Conservation (phyloP, 352 stramenopile species). For the Pythium phragmitis region DNA sequence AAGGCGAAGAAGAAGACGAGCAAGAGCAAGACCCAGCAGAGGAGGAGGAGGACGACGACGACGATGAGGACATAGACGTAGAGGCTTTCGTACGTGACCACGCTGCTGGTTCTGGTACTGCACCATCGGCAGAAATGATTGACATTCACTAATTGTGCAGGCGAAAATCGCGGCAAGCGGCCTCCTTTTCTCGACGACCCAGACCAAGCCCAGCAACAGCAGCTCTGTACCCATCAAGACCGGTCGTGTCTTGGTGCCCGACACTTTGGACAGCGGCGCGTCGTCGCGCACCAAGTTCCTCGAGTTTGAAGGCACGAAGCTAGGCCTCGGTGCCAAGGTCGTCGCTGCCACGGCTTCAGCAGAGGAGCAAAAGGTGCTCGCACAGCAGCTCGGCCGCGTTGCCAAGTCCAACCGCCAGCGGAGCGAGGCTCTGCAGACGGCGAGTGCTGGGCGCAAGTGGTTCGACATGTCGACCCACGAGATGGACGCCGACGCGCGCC, state of each 20-base stretch:
- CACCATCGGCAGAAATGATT: neutral
- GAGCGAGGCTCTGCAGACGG: slow-evolving; percentile 45
- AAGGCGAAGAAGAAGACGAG: slow-evolving; percentile 37
- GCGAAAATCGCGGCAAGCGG: slow-evolving; percentile 28
- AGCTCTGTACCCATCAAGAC: neutral
- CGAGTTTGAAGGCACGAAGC: slow-evolving; percentile 42
- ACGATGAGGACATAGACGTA: slow-evolving; percentile 43
- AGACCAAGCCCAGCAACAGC: neutral
- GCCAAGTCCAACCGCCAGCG: slow-evolving; percentile 54
- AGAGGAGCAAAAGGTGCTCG: slow-evolving; percentile 54
- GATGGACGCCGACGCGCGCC: slow-evolving; percentile 84
- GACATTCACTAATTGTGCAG: slow-evolving; percentile 9
- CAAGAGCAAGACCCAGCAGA: slow-evolving; percentile 2
- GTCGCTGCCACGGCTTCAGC: slow-evolving; percentile 36
- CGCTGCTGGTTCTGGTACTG: neutral
- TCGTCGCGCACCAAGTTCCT: slow-evolving; percentile 47
- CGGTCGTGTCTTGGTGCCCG: slow-evolving; percentile 18
- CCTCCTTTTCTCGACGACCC: slow-evolving; percentile 23
- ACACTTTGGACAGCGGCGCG: slow-evolving; percentile 63
- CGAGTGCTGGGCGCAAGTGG: slow-evolving; percentile 79
- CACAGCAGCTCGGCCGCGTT: slow-evolving; percentile 34
- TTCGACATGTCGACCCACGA: slow-evolving; percentile 91
- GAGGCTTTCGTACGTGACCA: slow-evolving; percentile 45
- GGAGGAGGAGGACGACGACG: slow-evolving; percentile 18
- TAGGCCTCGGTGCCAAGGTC: slow-evolving; percentile 37